Base-by-base conservation (phyloP, 2,329 filamentous ascomycete species). In the Setomelanomma holmii region DNA sequence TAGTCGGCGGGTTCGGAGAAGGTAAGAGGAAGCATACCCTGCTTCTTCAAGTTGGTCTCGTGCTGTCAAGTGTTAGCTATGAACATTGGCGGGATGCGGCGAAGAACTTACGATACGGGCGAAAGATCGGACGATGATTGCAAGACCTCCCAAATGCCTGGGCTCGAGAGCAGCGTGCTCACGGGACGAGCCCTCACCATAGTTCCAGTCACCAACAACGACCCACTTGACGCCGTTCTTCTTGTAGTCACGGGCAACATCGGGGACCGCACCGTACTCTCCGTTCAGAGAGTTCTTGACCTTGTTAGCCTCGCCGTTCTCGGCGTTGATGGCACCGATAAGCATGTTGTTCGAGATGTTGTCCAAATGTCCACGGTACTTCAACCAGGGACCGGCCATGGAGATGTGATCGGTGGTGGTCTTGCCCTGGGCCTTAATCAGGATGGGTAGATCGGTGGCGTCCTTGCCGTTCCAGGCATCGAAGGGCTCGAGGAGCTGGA, bases 1-100 rank as follows among this genome's bases (percentile, higher is more conserved):
- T 99, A 99, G 79, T 99, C 95, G 76, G 89, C 93, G 51, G 93
- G 93, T 75, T 98, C 88, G 52, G 86, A 80, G 82, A 99, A 99
- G 70, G 93, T 98, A 63, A 99, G 86, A 72, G 95, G 95, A 81
- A 99, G 90, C 93, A 99, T 97, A 81, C 95, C 95, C 87, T 99
- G 95, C 89, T 99, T 99, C 91, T 99, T 99, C 83, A 99, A 82
- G 87, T 99, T 99, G 84, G 95, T 99, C 86, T 99, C 95, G 86
- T 99, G 95, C 79, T 81, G 56, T 46, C 52, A 46, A 44, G 35
- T 46, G 36, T 63, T 50, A 53, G 55, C 27, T 35, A 45, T 2
- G 20, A 19, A 4, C 39, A 6, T 14, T 5, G 4, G 38, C 22
- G 27, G 17, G 21, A 20, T 17, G 45, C 35, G 4, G 38, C 5